Evolutionary conservation across 305 asterid genomes (phyloP).

Genomic region (Fraxinus paxiana): DNA sequence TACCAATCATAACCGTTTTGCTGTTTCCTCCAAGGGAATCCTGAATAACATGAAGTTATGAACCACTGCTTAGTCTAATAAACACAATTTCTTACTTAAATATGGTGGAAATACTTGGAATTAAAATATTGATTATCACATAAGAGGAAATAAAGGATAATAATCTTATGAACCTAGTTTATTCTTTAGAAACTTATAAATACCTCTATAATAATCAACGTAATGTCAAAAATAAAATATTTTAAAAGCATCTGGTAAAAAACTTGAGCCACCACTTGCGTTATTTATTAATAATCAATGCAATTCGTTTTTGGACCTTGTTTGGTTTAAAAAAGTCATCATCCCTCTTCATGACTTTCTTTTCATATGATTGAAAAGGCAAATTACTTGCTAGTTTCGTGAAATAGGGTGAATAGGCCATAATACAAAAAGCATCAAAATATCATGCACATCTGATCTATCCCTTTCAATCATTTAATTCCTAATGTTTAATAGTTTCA

Average conservation of each 20-base stretch:
- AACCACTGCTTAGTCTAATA: slow-evolving; percentile 20
- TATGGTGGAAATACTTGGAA: background rate
- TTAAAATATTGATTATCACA: background rate
- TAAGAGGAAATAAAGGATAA: background rate
- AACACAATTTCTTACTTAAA: background rate
- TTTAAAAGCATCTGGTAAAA: background rate
- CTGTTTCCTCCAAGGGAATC: slow-evolving; percentile 97
- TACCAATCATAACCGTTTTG: slow-evolving; percentile 97
- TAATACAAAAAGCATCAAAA: background rate
- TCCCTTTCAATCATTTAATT: background rate
- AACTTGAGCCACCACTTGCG: background rate
- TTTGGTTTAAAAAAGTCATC: background rate
- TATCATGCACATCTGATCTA: background rate
- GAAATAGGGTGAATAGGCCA: background rate
- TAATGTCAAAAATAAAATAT: background rate
- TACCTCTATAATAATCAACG: background rate
- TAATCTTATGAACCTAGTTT: background rate
- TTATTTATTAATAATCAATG: background rate
- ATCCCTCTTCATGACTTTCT: background rate
- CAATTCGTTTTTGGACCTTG: background rate
- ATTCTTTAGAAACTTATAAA: background rate
- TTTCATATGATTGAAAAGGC: background rate
- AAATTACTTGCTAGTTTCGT: background rate
- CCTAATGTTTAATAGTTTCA: background rate
- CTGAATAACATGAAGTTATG: slow-evolving; percentile 38